phyloP scores from a whole-genome alignment of 2,329 filamentous ascomycete species.

The Xylaria sp. region DNA sequence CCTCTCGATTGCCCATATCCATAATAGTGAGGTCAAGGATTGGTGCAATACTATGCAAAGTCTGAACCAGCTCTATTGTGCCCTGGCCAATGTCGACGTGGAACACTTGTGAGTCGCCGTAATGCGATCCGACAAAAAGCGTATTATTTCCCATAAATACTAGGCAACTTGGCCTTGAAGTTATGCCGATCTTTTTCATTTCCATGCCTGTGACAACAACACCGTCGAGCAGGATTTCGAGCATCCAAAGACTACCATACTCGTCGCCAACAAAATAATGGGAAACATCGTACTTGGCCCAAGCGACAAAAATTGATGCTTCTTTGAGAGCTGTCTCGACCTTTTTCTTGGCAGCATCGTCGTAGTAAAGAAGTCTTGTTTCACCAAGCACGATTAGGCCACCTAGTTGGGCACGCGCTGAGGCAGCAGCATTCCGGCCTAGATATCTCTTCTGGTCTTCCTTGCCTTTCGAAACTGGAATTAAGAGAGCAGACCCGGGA shows the following conservation, averaged over 20 bases:
- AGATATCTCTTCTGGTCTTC: constrained; percentile 70
- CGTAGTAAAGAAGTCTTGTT: constrained; percentile 85
- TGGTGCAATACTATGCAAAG: constrained; percentile 85
- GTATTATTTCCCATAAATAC: constrained; percentile 79
- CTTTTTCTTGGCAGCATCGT: constrained; percentile 76
- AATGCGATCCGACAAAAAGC: constrained; percentile 90
- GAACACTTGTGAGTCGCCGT: constrained; percentile 88
- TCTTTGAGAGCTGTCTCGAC: constrained; percentile 75
- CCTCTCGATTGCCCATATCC: constrained; percentile 90
- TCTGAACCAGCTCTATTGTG: constrained; percentile 75
- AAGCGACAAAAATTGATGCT: constrained; percentile 89
- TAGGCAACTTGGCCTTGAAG: constrained; percentile 80
- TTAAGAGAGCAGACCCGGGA: constrained; percentile 68
- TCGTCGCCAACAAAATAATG: constrained; percentile 92
- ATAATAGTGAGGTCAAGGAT: constrained; percentile 95
- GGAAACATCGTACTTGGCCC: constrained; percentile 84
- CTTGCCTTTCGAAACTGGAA: constrained; percentile 67
- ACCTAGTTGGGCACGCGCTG: constrained; percentile 68
- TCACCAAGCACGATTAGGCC: constrained; percentile 81
- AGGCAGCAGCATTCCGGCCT: constrained; percentile 63
- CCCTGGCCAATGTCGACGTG: constrained; percentile 51
- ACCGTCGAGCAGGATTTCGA: constrained; percentile 77
- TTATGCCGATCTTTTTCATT: constrained; percentile 71
- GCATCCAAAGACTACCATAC: constrained; percentile 85
- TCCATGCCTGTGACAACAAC: constrained; percentile 78